Base-by-base conservation (phyloP, 352 stramenopile species). In the Stephanocyclus meneghinianus region DNA sequence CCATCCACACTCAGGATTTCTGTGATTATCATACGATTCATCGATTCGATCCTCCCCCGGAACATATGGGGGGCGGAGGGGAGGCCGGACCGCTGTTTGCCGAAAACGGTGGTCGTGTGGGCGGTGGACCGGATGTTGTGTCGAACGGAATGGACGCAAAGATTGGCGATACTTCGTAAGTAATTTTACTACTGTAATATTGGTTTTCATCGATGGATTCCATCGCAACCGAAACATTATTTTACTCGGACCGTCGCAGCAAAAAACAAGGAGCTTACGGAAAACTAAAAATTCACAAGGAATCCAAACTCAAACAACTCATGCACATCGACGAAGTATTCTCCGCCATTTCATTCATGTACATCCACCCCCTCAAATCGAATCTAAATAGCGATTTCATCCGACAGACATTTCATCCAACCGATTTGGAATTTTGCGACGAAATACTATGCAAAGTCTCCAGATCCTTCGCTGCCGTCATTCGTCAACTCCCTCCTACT, bases 231-330 rank as follows among this genome's bases (percentile, higher is more conserved):
- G 21, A 26, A 26, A 26, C 21, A 26, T 26, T 26, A 26, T 26
- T 26, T 26, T 26, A 26, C 21, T 26, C 1, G 21, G 21, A 26
- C 21, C 35, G 15, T 69, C 9, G 13, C 63, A 91, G 79, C 59
- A 94, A 94, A 85, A 97, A 97, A 77, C 95, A 97, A 89, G 95
- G 95, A 62, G 94, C 93, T 4, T 98, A 98, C 75, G 95, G 95
- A 40, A 96, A 95, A 61, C 84, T 97, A 45, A 88, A 88, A 74
- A 95, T 91, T 29, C 92, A 95, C 80, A 93, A 95, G 74, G 91
- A 96, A 81, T 90, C 87, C 13, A 92, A 90, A 73, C 55, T 96
- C 6, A 74, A 59, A 21, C 93, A 97, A 80, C 68, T 97, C 13
- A 76, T 82, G 10, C 90, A 91, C 61, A 9, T 94, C 3, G 86